phyloP scores from a whole-genome alignment of 1,139 yeast species.

The Kluyveromyces marxianus region DNA sequence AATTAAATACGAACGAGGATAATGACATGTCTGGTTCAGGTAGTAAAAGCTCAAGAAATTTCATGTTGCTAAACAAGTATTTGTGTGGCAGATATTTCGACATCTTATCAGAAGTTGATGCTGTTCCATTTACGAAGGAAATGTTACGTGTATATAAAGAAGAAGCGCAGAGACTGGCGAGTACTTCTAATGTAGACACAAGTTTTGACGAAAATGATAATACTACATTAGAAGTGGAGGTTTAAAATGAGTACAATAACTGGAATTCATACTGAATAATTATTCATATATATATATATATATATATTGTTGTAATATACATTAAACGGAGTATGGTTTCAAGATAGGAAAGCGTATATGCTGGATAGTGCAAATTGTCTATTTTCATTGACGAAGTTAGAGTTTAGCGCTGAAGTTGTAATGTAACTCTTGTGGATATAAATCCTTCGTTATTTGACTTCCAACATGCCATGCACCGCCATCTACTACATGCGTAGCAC shows the following conservation, averaged over 20 bases:
- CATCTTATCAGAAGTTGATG: constrained; percentile 34
- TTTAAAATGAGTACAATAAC: background rate
- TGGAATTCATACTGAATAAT: background rate
- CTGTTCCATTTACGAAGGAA: constrained; percentile 30
- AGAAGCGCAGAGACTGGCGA: background rate
- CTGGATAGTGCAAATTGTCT: too few relatives aligned
- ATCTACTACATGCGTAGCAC: constrained; percentile 75
- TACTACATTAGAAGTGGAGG: background rate
- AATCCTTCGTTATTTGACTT: constrained; percentile 31
- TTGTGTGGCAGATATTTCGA: constrained; percentile 39
- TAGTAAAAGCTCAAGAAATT: constrained; percentile 34
- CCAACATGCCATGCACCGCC: constrained; percentile 90
- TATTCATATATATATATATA: too few relatives aligned
- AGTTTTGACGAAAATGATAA: constrained; percentile 3
- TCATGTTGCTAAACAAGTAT: constrained; percentile 42
- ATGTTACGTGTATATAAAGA: constrained; percentile 12
- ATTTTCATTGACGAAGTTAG: background rate
- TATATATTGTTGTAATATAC: too few relatives aligned
- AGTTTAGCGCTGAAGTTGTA: constrained; percentile 21
- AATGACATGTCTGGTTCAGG: constrained; percentile 13
- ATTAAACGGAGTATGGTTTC: too few relatives aligned
- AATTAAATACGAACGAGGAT: constrained; percentile 16
- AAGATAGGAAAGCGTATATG: too few relatives aligned
- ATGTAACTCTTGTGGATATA: constrained; percentile 36
- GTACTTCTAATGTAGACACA: background rate